These are phyloP conservation scores for Puccinia hordei DNA, from an alignment of 1,284 basidiomycete genomes.

Conservation along the genomic window DNA sequence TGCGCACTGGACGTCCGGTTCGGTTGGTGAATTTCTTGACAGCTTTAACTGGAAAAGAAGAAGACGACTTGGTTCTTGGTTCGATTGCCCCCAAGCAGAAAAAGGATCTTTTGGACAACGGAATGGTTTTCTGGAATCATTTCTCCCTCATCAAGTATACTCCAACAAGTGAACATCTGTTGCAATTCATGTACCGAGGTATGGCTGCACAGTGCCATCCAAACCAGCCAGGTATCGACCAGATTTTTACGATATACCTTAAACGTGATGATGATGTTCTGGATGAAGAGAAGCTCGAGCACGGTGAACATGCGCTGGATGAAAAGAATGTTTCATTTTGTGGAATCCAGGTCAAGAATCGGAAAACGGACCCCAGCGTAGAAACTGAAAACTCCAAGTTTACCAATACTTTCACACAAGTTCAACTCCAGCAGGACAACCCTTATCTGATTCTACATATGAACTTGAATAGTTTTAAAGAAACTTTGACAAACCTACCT, in stretches of 20 bases:
- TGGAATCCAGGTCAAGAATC: neutral
- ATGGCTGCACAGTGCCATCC: constrained; percentile 6
- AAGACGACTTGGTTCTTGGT: neutral
- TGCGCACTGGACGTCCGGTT: neutral
- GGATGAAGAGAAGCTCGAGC: too few species aligned
- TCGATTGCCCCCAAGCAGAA: too few species aligned
- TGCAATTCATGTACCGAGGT: neutral
- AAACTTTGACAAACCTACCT: neutral
- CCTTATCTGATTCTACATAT: neutral
- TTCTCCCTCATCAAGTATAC: constrained; percentile 7
- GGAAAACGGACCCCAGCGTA: too few species aligned
- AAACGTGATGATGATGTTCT: constrained; percentile 1
- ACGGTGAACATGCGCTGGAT: neutral
- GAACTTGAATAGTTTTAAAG: neutral
- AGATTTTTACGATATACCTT: constrained; percentile 4
- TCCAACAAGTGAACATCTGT: neutral
- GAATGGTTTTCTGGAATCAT: constrained; percentile 16
- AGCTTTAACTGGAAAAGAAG: neutral
- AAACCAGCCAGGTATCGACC: neutral
- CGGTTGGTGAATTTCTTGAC: neutral
- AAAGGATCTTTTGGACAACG: neutral
- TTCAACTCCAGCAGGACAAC: neutral
- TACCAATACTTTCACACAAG: neutral
- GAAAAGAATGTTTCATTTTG: neutral
- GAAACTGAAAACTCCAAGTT: neutral